Evolutionary conservation across 1,284 basidiomycete genomes (phyloP), one percentile per base, ranked within the genome.

Genomic region (Heterobasidion parviporum): DNA sequence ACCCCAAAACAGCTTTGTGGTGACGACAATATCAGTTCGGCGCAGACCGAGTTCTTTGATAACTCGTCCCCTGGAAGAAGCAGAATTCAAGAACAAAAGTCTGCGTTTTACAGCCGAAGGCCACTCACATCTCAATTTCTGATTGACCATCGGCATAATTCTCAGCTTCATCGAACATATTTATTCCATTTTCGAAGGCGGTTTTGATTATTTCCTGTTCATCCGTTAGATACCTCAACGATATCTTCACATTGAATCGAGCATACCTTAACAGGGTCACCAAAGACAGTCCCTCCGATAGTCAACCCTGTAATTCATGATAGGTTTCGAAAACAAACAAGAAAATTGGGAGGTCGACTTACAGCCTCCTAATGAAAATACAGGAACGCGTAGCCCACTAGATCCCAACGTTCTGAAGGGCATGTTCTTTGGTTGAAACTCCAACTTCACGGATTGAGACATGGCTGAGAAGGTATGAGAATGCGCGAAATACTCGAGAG

Each of bases 351-450:
- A 43, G 72, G 81, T 48, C 12, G 9, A 67, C 57, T 12, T 60
- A 91, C 89, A 93, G 70, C 87, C 87, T 58, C 89, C 90, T 46
- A 91, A 76, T 18, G 85, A 88, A 71, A 92, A 89, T 20, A 92
- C 65, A 6, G 89, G 87, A 0, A 92, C 89, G 6, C 88, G 78
- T 56, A 92, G 71, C 50, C 90, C 90, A 57, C 81, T 83, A 46
- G 80, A 72, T 18, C 89, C 89, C 50, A 92, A 77, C 56, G 85
- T 81, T 63, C 89, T 79, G 75, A 87, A 92, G 6, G 76, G 79
- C 85, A 89, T 88, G 59, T 75, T 73, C 72, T 87, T 87, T 56
- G 80, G 70, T 55, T 87, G 76, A 62, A 77, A 87, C 54, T 73
- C 62, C 43, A 65, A 10, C 14, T 44, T 26, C 9, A 18, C 46